Conservation (phyloP, 441 rosid species). For the Jatropha multifida region DNA sequence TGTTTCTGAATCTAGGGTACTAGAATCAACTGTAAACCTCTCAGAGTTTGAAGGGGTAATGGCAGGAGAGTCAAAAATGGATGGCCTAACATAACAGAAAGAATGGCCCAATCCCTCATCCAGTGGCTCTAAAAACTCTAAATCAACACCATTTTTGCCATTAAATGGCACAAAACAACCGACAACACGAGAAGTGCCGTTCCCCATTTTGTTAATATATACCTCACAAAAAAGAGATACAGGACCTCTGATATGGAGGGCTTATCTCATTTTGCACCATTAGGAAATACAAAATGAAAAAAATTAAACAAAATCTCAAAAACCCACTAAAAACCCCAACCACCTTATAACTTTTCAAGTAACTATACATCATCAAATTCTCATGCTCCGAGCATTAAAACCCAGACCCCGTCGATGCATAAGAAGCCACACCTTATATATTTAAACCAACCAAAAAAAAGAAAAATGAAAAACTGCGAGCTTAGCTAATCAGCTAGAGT, state of each 20-base stretch:
- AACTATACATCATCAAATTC: slow-evolving; percentile 60
- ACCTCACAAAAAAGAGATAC: slow-evolving; percentile 33
- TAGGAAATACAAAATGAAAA: slow-evolving; percentile 46
- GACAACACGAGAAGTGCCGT: slow-evolving; percentile 92
- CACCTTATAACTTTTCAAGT: slow-evolving; percentile 47
- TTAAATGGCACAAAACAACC: slow-evolving; percentile 87
- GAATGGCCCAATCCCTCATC: slow-evolving; percentile 98
- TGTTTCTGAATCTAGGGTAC: slow-evolving; percentile 87
- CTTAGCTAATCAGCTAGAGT: slow-evolving; percentile 20
- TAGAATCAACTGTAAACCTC: slow-evolving; percentile 93
- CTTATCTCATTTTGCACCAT: slow-evolving; percentile 51
- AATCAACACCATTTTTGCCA: slow-evolving; percentile 79
- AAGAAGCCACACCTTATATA: slow-evolving; percentile 8
- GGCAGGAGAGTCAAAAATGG: slow-evolving; percentile 78
- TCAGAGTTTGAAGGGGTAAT: slow-evolving; percentile 90
- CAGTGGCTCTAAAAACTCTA: slow-evolving; percentile 78
- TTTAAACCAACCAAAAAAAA: slow-evolving; percentile 11
- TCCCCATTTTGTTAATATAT: slow-evolving; percentile 58
- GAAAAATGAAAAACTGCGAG: slow-evolving; percentile 10
- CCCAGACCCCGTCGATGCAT: slow-evolving; percentile 15
- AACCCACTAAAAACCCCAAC: slow-evolving; percentile 61
- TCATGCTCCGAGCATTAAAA: slow-evolving; percentile 40
- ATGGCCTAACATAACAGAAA: slow-evolving; percentile 87
- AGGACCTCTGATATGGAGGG: slow-evolving; percentile 46
- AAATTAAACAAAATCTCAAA: slow-evolving; percentile 42